phyloP scores from a whole-genome alignment of 2,329 filamentous ascomycete genomes.

The Aspergillus sp. region DNA sequence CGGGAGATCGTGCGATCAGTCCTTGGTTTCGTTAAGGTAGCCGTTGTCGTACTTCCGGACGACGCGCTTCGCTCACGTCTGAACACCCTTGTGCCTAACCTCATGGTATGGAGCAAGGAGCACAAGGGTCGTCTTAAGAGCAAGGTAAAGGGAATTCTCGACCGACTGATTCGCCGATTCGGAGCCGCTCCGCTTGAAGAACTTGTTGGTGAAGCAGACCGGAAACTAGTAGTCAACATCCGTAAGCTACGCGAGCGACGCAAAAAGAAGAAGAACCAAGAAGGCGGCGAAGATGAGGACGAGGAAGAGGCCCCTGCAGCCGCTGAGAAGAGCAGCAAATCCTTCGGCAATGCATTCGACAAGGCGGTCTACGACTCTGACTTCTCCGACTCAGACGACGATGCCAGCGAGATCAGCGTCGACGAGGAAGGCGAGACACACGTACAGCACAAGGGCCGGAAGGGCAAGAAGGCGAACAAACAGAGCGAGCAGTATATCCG shows the following conservation, averaged over 20 bases:
- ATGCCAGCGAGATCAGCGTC: slow-evolving; percentile 47
- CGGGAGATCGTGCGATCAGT: slow-evolving; percentile 94
- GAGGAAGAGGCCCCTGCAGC: slow-evolving; percentile 51
- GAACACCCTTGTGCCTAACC: slow-evolving; percentile 75
- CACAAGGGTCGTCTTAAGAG: slow-evolving; percentile 96
- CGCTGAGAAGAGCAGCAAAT: slow-evolving; percentile 17
- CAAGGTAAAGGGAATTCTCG: slow-evolving; percentile 97
- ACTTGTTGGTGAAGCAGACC: slow-evolving; percentile 79
- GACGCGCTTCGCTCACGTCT: slow-evolving; percentile 78
- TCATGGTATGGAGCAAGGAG: slow-evolving; percentile 95
- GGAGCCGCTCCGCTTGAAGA: slow-evolving; percentile 78
- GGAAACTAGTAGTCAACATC: slow-evolving; percentile 89
- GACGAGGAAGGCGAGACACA: slow-evolving; percentile 36
- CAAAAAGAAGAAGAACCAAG: slow-evolving; percentile 82
- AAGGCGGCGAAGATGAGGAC: slow-evolving; percentile 57
- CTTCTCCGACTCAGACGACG: slow-evolving; percentile 78
- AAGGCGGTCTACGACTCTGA: slow-evolving; percentile 71
- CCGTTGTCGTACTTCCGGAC: slow-evolving; percentile 78
- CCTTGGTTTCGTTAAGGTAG: slow-evolving; percentile 95
- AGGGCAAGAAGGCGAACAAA: slow-evolving; percentile 43
- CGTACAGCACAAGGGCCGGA: slow-evolving; percentile 42
- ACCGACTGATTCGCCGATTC: slow-evolving; percentile 89
- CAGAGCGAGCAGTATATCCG: slow-evolving; percentile 74
- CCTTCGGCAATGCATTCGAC: slow-evolving; percentile 22
- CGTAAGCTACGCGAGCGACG: slow-evolving; percentile 89